Percentiles rank a stretch among this genome's conserved stretches.
Conservation (phyloP, 2,329 filamentous ascomycete genomes). For the Pseudogymnoascus sp. region DNA sequence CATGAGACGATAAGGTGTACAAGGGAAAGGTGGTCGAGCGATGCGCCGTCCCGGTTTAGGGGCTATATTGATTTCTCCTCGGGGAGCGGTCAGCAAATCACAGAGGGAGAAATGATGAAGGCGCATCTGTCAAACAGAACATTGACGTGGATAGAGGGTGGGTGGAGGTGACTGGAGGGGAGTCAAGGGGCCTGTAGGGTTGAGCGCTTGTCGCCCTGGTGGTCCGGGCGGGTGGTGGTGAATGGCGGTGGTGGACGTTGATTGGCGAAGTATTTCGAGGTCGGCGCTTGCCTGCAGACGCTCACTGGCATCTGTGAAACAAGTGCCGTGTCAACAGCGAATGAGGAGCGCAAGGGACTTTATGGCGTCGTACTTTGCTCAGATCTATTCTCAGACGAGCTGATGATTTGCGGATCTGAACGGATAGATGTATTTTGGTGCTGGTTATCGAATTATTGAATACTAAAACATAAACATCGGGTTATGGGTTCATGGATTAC, state of each 20-base stretch:
- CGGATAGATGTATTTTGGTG: not conserved
- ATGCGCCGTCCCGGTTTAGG: not conserved
- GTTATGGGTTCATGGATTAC: not conserved
- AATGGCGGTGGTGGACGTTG: not conserved
- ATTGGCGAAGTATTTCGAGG: slow-evolving; percentile 1
- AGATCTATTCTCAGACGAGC: slow-evolving; percentile 1
- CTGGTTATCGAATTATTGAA: not conserved
- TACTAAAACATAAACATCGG: not conserved
- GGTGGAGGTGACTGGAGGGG: not conserved
- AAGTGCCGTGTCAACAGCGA: slow-evolving; percentile 6
- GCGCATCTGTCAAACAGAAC: not conserved
- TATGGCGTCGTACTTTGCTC: not conserved
- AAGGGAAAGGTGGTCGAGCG: not conserved
- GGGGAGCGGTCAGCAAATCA: not conserved
- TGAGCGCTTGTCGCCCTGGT: not conserved
- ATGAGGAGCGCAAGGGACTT: not conserved
- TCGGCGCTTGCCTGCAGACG: not conserved
- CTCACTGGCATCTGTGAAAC: slow-evolving; percentile 1
- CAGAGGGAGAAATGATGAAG: not conserved
- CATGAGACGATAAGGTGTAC: slow-evolving; percentile 6
- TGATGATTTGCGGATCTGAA: not conserved
- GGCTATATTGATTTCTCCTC: not conserved
- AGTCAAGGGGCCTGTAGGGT: not conserved
- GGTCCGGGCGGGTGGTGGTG: not conserved
- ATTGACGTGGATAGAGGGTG: not conserved